phyloP scores from a whole-genome alignment of 1,284 basidiomycete species.

The Spongiforma sp. region DNA sequence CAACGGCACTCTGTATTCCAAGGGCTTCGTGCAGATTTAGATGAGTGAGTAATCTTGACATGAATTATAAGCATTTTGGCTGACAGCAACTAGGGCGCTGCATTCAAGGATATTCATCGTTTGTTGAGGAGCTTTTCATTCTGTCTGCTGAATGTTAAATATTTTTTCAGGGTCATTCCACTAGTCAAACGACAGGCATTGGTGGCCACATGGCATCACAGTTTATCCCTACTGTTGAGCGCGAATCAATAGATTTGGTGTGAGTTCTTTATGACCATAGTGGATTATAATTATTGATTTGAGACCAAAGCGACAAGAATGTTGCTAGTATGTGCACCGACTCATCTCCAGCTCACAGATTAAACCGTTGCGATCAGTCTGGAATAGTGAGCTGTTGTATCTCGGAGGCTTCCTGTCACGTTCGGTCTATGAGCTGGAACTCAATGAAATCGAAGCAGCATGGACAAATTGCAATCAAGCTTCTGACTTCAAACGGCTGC shows the following conservation, averaged over 20 bases:
- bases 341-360: not conserved
- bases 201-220: conserved; percentile 89
- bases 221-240: conserved; percentile 96
- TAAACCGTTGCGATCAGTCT: conserved; percentile 44
- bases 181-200: conserved; percentile 76
- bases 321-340: conserved; percentile 55
- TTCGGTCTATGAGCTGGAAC: conserved; percentile 85
- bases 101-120: not conserved
- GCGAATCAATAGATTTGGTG: conserved; percentile 92
- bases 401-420: conserved; percentile 84
- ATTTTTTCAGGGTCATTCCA: not conserved
- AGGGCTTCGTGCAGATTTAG: conserved; percentile 82
- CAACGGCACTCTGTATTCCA: conserved; percentile 73
- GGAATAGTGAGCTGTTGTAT: conserved; percentile 87
- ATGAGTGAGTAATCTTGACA: conserved; percentile 54
- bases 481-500: conserved; percentile 42
- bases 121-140: not conserved
- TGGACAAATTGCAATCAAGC: conserved; percentile 41
- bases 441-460: conserved; percentile 56
- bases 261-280: conserved; percentile 40
- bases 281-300: not conserved
- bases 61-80: not conserved
- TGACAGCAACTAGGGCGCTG: not conserved
- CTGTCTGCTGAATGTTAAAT: not conserved
- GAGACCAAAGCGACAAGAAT: conserved; percentile 62